Conservation (phyloP, 2,329 filamentous ascomycete species). For the Didymella segeticola region DNA sequence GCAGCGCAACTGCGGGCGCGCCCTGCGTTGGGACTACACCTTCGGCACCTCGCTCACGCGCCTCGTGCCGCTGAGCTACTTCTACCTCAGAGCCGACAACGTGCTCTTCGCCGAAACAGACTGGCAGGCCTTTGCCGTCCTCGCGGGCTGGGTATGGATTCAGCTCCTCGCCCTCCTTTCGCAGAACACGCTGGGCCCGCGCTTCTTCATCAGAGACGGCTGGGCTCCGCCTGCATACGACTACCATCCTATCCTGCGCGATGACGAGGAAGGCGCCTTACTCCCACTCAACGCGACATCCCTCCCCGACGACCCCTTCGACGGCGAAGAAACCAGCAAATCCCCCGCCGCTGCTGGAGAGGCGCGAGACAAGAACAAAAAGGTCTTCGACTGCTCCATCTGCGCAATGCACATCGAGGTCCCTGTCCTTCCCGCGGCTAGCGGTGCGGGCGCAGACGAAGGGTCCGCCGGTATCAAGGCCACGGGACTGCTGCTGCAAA, state of each 20-base stretch:
- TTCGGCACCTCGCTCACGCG: constrained; percentile 81
- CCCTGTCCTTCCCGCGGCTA: constrained; percentile 78
- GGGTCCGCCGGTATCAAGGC: constrained; percentile 45
- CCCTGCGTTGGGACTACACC: constrained; percentile 90
- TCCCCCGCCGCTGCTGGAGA: constrained; percentile 51
- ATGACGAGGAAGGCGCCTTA: constrained; percentile 78
- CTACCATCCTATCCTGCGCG: constrained; percentile 88
- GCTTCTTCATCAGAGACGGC: constrained; percentile 79
- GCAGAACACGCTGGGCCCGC: constrained; percentile 84
- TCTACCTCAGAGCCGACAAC: constrained; percentile 80
- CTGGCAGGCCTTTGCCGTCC: constrained; percentile 65
- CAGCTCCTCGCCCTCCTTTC: constrained; percentile 80
- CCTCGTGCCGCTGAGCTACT: constrained; percentile 81
- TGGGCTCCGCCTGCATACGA: constrained; percentile 81
- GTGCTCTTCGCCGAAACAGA: constrained; percentile 80
- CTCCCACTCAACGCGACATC: constrained; percentile 74
- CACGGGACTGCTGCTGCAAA: constrained; percentile 69
- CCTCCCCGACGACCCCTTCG: constrained; percentile 18
- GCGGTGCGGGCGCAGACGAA: constrained; percentile 47
- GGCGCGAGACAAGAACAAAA: constrained; percentile 61
- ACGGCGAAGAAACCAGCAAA: constrained; percentile 14
- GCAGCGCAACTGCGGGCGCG: constrained; percentile 88
- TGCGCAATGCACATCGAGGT: constrained; percentile 93
- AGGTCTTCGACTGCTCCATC: constrained; percentile 87
- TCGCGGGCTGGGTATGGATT: constrained; percentile 83